A percentile compares a stretch with the other conserved stretches of the same genome.
These are phyloP conservation scores for Leucogyrophana mollusca DNA, from an alignment of 768 basidiomycete genomes.

Conservation along the genomic window DNA sequence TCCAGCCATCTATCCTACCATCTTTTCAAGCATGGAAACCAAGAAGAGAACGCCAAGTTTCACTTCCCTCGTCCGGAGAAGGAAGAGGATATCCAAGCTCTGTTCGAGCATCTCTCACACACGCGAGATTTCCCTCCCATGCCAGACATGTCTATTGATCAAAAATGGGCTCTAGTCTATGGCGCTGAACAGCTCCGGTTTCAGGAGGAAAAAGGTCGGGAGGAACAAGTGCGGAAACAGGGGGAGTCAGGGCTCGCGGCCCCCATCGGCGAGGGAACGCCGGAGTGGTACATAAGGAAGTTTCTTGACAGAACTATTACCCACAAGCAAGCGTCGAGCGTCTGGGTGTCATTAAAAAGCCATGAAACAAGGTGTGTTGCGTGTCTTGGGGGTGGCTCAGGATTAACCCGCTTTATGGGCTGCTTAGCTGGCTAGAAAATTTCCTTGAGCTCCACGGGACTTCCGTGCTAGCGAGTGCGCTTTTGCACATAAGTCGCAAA, in stretches of 20 bases:
- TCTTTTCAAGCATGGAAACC: slow-evolving; percentile 48
- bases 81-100: slow-evolving; percentile 72
- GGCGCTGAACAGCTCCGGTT: slow-evolving; percentile 80
- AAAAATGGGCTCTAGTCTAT: slow-evolving; percentile 91
- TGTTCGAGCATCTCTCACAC: slow-evolving; percentile 77
- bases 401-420: slow-evolving; percentile 15
- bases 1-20: slow-evolving; percentile 45
- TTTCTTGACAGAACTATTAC: slow-evolving; percentile 87
- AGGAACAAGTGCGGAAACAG: slow-evolving; percentile 60
- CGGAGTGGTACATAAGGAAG: slow-evolving; percentile 92
- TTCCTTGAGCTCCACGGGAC: slow-evolving; percentile 81
- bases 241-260: slow-evolving; percentile 55
- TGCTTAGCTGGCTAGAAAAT: slow-evolving; percentile 70
- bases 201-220: slow-evolving; percentile 67
- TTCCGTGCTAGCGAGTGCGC: slow-evolving; percentile 76
- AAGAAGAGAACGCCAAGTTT: slow-evolving; percentile 67
- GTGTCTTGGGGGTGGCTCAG: background rate
- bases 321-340: slow-evolving; percentile 71
- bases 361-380: slow-evolving; percentile 70
- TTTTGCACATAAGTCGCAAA: slow-evolving; percentile 75
- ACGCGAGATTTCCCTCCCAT: slow-evolving; percentile 65
- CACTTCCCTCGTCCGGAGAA: slow-evolving; percentile 73
- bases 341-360: slow-evolving; percentile 77
- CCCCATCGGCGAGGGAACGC: slow-evolving; percentile 63
- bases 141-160: slow-evolving; percentile 63